Evolutionary conservation across 2,329 filamentous ascomycete species (phyloP), one percentile per base, ranked within the genome.

Genomic region (Botrytis hyacinthi): DNA sequence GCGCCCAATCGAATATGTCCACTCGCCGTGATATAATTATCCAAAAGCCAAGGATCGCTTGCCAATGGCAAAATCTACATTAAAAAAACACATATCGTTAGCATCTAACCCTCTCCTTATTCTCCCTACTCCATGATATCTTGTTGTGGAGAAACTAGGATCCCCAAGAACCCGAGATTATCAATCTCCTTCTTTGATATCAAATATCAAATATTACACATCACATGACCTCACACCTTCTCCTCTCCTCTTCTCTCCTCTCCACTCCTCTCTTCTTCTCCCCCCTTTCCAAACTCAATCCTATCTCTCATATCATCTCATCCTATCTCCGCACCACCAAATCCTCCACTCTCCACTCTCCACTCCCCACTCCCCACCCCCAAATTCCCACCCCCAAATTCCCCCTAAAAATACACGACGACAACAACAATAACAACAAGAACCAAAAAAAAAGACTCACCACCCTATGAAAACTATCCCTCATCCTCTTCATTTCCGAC

Each of bases 21-120:
- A 2, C 87, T 88, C 0, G 90, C 86, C 80, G 92, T 93, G 74
- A 92, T 86, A 79, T 93, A 93, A 0, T 87, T 89, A 80, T 93
- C 91, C 46, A 92, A 82, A 16, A 93, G 83, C 90, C 90, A 93
- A 76, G 90, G 89, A 80, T 93, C 91, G 81, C 88, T 87, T 32
- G 88, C 89, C 51, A 93, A 82, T 3, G 90, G 90, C 44, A 92
- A 81, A 26, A 90, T 83, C 88, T 90, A 82, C 46, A 26, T 59
- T 44, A 61, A 8, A 37, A 37, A 1, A 37, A 37, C 29, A 59
- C 35, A 22, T 8, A 37, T n/a, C 4, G 10, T 63, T 46, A 44
- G 57, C 26, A n/a, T 66, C 42, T 62, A 32, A 2, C 10, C 12
- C 26, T 51, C 12, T 51, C 20, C 35, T 26, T 4, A 16, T 46